Evolutionary conservation across 1,284 basidiomycete species (phyloP).

Genomic region (Boletus smithii): DNA sequence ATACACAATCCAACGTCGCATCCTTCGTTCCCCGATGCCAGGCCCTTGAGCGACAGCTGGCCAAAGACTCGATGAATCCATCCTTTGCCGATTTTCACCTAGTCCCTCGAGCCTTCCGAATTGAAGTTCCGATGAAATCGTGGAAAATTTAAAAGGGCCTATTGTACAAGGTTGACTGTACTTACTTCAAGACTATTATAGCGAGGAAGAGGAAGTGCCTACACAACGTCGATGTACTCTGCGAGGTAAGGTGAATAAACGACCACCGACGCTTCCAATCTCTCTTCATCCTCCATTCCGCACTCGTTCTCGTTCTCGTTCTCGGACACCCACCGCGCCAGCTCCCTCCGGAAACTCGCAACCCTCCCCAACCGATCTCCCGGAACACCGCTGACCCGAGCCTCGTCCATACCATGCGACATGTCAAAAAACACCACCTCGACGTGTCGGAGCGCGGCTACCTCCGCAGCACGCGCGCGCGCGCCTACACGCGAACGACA

Average conservation of each 20-base stretch:
- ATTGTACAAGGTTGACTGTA: background rate
- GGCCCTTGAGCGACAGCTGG: no score
- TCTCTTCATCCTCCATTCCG: background rate
- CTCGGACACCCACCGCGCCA: constrained; percentile 2
- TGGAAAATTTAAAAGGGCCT: constrained; percentile 7
- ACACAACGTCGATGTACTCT: constrained; percentile 9
- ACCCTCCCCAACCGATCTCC: background rate
- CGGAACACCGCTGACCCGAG: background rate
- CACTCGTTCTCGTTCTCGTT: background rate
- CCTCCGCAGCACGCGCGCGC: background rate
- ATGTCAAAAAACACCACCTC: constrained; percentile 13
- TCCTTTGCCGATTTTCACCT: no score
- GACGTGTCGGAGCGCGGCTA: constrained; percentile 7
- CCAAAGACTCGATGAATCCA: no score
- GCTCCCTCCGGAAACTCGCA: constrained; percentile 1
- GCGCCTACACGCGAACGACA: constrained; percentile 14
- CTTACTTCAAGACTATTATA: no score
- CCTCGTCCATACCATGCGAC: constrained; percentile 10
- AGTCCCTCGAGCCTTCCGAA: no score
- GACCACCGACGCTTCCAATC: constrained; percentile 6
- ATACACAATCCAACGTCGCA: no score
- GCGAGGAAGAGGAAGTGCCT: no score
- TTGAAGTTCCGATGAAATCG: constrained; percentile 15
- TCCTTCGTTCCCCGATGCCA: no score
- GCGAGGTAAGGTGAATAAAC: constrained; percentile 7